A percentile compares a stretch with the other conserved stretches of the same genome.
These are phyloP conservation scores for Epichloe bromicola DNA, from an alignment of 2,329 filamentous ascomycete species.

Conservation along the genomic window DNA sequence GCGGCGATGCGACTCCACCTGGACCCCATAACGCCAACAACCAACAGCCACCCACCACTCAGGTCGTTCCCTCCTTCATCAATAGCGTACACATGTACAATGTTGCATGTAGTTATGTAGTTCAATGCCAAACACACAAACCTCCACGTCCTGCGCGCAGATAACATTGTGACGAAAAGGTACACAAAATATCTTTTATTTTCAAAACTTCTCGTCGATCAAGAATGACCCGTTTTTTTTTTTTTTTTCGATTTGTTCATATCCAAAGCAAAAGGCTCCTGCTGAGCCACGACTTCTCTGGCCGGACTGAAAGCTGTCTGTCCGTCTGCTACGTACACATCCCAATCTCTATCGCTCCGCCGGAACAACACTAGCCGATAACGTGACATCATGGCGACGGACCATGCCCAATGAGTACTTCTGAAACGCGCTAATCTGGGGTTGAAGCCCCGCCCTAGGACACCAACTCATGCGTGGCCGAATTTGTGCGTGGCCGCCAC, in stretches of 20 bases:
- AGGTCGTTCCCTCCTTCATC: too few relatives aligned
- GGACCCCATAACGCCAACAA: not conserved
- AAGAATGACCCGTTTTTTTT: too few relatives aligned
- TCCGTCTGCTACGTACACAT: not conserved
- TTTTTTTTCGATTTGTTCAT: too few relatives aligned
- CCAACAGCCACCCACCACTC: not conserved
- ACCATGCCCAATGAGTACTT: slow-evolving; percentile 6
- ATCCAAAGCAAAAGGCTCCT: not conserved
- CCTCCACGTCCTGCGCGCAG: too few relatives aligned
- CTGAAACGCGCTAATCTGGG: slow-evolving; percentile 12
- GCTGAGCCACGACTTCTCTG: too few relatives aligned
- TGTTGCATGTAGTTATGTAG: too few relatives aligned
- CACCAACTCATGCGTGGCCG: not conserved
- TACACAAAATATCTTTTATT: too few relatives aligned
- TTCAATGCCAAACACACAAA: too few relatives aligned
- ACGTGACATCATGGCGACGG: not conserved
- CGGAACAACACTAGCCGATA: not conserved
- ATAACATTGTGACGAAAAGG: too few relatives aligned
- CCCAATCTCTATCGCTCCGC: not conserved
- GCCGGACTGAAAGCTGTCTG: too few relatives aligned
- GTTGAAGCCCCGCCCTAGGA: slow-evolving; percentile 2
- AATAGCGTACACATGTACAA: too few relatives aligned
- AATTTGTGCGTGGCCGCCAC: not conserved
- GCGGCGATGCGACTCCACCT: not conserved
- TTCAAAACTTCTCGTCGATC: too few relatives aligned